phyloP scores from a whole-genome alignment of 2,329 filamentous ascomycete genomes.

The Penicillium sp. region DNA sequence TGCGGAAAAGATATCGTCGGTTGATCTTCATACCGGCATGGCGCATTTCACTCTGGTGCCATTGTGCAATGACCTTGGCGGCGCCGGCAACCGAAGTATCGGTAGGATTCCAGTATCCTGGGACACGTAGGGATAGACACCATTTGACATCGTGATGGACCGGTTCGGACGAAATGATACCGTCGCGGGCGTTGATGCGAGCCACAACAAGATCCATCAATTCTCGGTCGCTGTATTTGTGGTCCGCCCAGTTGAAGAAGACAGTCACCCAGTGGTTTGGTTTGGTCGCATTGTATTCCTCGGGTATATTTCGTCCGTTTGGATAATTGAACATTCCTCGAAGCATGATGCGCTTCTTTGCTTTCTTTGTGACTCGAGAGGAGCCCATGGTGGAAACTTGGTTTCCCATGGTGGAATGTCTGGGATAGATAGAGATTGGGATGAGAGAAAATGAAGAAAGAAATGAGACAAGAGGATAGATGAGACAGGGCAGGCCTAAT shows the following conservation, averaged over 20 bases:
- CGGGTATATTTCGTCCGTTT: not conserved
- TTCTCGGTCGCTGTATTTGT: not conserved
- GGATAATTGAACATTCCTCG: constrained; percentile 1
- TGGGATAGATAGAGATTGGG: not conserved
- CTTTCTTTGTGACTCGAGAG: not conserved
- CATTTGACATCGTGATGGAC: constrained; percentile 3
- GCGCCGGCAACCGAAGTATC: not conserved
- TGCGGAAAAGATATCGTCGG: not conserved
- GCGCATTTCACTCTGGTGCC: not conserved
- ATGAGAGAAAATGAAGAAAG: not conserved
- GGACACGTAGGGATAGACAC: not conserved
- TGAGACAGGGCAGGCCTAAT: not conserved
- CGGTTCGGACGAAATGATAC: constrained; percentile 1
- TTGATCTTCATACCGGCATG: not conserved
- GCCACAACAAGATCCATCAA: constrained; percentile 1
- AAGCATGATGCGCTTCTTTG: not conserved
- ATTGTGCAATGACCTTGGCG: not conserved
- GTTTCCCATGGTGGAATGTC: not conserved
- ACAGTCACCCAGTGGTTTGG: constrained; percentile 1
- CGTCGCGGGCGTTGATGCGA: not conserved
- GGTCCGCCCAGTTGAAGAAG: constrained; percentile 5
- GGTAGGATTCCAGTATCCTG: not conserved
- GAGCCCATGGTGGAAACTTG: not conserved
- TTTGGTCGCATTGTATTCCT: not conserved
- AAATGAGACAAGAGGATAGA: not conserved